phyloP scores from a whole-genome alignment of 2,329 filamentous ascomycete genomes.

The Stachybotrys echinatus region DNA sequence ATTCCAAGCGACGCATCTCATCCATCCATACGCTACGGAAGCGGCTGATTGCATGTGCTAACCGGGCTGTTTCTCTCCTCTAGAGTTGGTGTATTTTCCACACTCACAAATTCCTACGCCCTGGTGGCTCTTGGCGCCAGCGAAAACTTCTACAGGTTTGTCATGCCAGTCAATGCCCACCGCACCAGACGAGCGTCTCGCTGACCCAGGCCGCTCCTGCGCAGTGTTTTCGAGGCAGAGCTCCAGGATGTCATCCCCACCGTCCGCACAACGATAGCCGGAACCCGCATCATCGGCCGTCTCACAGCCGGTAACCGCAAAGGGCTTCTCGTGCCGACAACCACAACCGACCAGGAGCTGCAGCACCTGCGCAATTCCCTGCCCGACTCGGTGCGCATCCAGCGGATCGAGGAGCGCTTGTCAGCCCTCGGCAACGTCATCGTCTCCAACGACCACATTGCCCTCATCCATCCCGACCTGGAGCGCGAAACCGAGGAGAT shows the following conservation, averaged over 20 bases:
- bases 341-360: conserved; percentile 95
- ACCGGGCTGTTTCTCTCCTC: not conserved
- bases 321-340: conserved; percentile 91
- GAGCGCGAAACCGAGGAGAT: conserved; percentile 99
- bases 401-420: conserved; percentile 94
- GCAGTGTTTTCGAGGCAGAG: conserved; percentile 92
- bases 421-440: conserved; percentile 97
- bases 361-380: conserved; percentile 95
- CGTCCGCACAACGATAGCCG: conserved; percentile 92
- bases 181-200: no score
- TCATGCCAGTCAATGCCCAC: not conserved
- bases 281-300: conserved; percentile 91
- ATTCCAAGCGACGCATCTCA: not conserved
- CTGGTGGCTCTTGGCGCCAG: conserved; percentile 91
- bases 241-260: conserved; percentile 96
- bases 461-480: conserved; percentile 90
- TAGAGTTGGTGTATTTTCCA: conserved; percentile 94
- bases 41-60: not conserved
- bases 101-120: conserved; percentile 95
- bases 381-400: conserved; percentile 87
- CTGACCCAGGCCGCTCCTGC: no score
- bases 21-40: not conserved
- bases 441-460: conserved; percentile 93
- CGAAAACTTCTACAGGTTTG: conserved; percentile 94
- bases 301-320: conserved; percentile 96